Percentiles rank a stretch among this genome's conserved stretches.
These are phyloP conservation scores for Spencermartinsiella europaea DNA, from an alignment of 805 yeast genomes.

Conservation along the genomic window DNA sequence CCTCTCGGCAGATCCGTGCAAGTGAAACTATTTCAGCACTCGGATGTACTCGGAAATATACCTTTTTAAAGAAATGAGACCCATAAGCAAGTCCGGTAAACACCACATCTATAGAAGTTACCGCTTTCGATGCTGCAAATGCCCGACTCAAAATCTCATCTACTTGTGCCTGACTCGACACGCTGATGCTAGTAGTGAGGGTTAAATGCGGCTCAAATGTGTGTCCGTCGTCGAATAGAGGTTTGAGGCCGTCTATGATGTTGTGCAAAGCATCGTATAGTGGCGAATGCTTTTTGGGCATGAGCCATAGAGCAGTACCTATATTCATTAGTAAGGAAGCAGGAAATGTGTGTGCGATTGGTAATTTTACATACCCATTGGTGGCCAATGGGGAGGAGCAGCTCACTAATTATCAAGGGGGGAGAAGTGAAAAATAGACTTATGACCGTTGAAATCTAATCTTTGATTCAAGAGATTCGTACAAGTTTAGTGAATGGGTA, in stretches of 20 bases:
- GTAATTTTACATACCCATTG: slow-evolving; percentile 1
- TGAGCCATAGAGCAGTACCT: slow-evolving; percentile 69
- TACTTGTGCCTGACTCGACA: slow-evolving; percentile 51
- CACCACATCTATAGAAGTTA: slow-evolving; percentile 34
- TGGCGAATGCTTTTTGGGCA: slow-evolving; percentile 54
- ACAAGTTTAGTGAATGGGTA: too few species aligned
- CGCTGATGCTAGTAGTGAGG: slow-evolving; percentile 54
- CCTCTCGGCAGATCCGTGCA: slow-evolving; percentile 39
- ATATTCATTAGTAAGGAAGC: slow-evolving; percentile 19
- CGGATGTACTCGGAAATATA: slow-evolving; percentile 44
- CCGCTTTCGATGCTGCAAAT: slow-evolving; percentile 50
- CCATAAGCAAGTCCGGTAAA: slow-evolving; percentile 45
- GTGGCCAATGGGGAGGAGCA: background rate
- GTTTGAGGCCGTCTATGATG: slow-evolving; percentile 57
- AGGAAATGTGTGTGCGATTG: too few species aligned
- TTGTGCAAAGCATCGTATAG: slow-evolving; percentile 53
- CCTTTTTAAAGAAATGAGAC: slow-evolving; percentile 47
- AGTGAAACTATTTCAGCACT: slow-evolving; percentile 46
- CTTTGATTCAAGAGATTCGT: background rate
- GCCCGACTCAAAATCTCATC: slow-evolving; percentile 53
- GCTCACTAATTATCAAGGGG: background rate
- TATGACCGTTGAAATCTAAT: background rate
- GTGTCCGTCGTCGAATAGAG: slow-evolving; percentile 70
- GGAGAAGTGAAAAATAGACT: background rate
- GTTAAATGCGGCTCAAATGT: slow-evolving; percentile 74